Conservation (phyloP, 306 rosid species). For the Astragalus membranaceus region DNA sequence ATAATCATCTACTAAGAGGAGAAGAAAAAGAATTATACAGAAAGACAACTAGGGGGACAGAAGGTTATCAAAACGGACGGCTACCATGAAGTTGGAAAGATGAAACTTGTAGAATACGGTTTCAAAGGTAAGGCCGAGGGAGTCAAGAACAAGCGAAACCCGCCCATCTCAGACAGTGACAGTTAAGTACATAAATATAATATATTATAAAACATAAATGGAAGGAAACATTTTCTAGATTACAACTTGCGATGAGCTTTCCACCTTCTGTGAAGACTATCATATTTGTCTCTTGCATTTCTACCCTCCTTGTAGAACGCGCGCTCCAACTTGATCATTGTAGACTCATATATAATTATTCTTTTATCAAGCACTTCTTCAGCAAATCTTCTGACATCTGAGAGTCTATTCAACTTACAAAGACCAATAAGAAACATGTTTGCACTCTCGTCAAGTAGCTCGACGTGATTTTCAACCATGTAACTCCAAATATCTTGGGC, state of each 20-base stretch:
- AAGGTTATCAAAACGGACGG: background rate
- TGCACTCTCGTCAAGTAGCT: slow-evolving; percentile 50
- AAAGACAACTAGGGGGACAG: background rate
- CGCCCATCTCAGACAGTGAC: background rate
- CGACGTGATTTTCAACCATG: slow-evolving; percentile 42
- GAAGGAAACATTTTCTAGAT: background rate
- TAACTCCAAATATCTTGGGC: slow-evolving; percentile 57
- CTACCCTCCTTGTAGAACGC: slow-evolving; percentile 48
- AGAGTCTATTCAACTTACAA: slow-evolving; percentile 39
- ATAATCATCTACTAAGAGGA: background rate
- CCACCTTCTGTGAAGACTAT: slow-evolving; percentile 50
- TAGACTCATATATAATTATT: slow-evolving; percentile 44
- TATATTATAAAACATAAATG: background rate
- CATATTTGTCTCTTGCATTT: slow-evolving; percentile 49
- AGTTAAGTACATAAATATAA: background rate
- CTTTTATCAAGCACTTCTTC: slow-evolving; percentile 52
- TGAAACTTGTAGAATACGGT: background rate
- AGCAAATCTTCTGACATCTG: slow-evolving; percentile 39
- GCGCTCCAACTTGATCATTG: slow-evolving; percentile 47
- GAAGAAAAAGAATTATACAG: background rate
- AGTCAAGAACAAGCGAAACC: slow-evolving; percentile 13
- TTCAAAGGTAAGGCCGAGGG: background rate
- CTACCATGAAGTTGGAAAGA: background rate
- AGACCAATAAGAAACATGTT: slow-evolving; percentile 63
- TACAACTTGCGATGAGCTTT: slow-evolving; percentile 23